phyloP scores from a whole-genome alignment of 2,329 filamentous ascomycete species.

The Neopestalotiopsis clavispora region DNA sequence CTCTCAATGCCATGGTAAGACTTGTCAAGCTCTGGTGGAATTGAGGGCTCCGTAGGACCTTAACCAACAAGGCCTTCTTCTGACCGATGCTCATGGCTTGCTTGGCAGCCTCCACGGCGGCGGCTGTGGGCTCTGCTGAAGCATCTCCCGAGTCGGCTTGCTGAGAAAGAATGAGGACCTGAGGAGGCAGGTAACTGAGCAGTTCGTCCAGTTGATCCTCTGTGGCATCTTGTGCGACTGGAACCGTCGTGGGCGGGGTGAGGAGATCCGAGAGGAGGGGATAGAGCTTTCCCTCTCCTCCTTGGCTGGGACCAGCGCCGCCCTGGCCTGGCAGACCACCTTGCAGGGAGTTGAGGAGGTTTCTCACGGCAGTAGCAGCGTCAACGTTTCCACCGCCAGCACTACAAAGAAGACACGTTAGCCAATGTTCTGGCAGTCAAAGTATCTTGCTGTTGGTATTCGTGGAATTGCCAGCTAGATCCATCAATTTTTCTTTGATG shows the following conservation, averaged over 20 bases:
- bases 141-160: constrained; percentile 62
- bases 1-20: constrained; percentile 84
- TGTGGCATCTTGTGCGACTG: constrained; percentile 70
- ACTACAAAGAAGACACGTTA: constrained; percentile 55
- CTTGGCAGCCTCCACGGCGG: constrained; percentile 73
- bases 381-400: constrained; percentile 65
- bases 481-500: constrained; percentile 13
- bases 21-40: constrained; percentile 86
- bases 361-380: constrained; percentile 80
- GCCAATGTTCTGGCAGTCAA: constrained; percentile 34
- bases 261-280: constrained; percentile 88
- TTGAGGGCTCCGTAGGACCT: constrained; percentile 87
- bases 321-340: constrained; percentile 36
- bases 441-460: constrained; percentile 16
- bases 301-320: constrained; percentile 46
- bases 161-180: constrained; percentile 77
- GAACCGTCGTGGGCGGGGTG: constrained; percentile 75
- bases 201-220: constrained; percentile 75
- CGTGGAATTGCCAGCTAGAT: constrained; percentile 4
- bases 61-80: constrained; percentile 81
- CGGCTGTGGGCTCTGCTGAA: constrained; percentile 69
- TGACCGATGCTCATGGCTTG: constrained; percentile 73
- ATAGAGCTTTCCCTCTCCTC: constrained; percentile 67
- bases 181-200: constrained; percentile 77
- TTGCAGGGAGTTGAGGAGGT: constrained; percentile 84